phyloP scores from a whole-genome alignment of 805 yeast species.

The Starmerella vaccinii region DNA sequence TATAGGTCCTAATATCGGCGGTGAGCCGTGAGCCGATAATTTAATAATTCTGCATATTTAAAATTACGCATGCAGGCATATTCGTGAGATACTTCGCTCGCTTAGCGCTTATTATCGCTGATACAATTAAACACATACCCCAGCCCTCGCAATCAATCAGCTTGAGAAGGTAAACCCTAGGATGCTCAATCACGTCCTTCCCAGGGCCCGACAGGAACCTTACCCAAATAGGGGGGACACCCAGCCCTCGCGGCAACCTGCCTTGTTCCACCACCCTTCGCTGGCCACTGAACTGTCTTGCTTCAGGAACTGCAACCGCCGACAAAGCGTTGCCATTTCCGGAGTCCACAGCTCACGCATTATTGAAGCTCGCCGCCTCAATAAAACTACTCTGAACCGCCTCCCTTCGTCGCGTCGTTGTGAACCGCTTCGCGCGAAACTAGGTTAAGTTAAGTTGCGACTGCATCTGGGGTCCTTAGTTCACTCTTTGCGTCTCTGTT shows the following conservation, averaged over 20 bases:
- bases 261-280: neutral
- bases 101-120: neutral
- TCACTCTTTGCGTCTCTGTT: neutral
- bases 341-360: neutral
- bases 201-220: conserved; percentile 1
- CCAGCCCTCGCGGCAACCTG: conserved; percentile 5
- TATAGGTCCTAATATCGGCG: too few species aligned
- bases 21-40: too few species aligned
- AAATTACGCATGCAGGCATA: too few species aligned
- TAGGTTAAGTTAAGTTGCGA: conserved; percentile 5
- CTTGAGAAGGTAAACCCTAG: neutral
- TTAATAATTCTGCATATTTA: too few species aligned
- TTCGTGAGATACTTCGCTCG: too few species aligned
- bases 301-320: neutral
- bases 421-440: neutral
- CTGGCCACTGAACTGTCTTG: neutral
- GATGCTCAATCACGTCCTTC: neutral
- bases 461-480: neutral
- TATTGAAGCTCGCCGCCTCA: neutral
- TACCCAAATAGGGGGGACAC: conserved; percentile 6
- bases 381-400: neutral
- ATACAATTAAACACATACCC: neutral
- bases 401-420: neutral
- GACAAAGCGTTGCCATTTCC: neutral
- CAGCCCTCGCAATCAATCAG: neutral